Base-by-base conservation (phyloP, 148 eudicot species). In the Simmondsia chinensis region DNA sequence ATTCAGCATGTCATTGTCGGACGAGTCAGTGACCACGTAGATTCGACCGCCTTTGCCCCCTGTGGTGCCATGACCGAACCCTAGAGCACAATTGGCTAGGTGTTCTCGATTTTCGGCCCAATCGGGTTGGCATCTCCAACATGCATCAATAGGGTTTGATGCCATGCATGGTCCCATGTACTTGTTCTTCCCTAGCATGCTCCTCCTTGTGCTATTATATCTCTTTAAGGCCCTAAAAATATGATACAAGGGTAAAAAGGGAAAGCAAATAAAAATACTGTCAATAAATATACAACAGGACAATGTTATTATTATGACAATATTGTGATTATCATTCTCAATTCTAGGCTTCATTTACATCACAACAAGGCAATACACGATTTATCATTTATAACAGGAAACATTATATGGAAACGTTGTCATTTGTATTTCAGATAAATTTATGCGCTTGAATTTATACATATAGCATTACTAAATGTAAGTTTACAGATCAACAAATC, bases 131-230 rank as follows among this genome's bases (percentile, higher is more conserved):
- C 75, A 70, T 9, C 75, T 45, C 75, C 75, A 70, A 22, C 75
- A 70, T 48, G 44, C 54, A 24, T 70, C 75, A 19, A 70, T 70
- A 0, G 75, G 75, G 59, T 70, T 70, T 16, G 61, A 54, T 3
- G 70, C 61, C 13, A 35, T 40, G 19, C 54, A 65, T 12, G 23
- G 22, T 4, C 68, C 69, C 0, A 2, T 40, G 7, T 51, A 6
- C 8, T 30, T 45, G 5, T 10, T 14, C n/a, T 20, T 48, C 7
- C 21, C 10, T 11, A 76, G n/a, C n/a, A n/a, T n/a, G n/a, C n/a
- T 59, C 47, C 82, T 67, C 43, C 81, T 66, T 39, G 65, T 63
- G 46, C 30, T 33, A 10, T 71, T 51, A 31, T 22, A 5, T n/a
- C 20, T 46, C 20, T 30, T 51, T 12, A 51, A 21, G 9, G 48